phyloP scores from a whole-genome alignment of 495 filamentous ascomycete genomes.

The Penicillium longicatenatum region DNA sequence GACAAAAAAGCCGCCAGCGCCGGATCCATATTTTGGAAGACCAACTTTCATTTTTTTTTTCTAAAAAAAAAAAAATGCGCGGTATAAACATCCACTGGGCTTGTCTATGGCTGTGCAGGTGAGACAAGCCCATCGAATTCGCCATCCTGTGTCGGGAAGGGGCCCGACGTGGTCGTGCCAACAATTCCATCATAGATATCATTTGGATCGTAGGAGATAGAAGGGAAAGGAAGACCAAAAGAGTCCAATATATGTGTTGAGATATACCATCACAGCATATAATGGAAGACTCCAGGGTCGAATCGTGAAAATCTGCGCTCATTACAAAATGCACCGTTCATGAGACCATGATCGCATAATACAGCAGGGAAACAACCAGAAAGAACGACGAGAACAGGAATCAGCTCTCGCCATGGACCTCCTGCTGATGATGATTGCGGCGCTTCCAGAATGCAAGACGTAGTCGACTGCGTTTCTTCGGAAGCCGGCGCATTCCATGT shows the following conservation, averaged over 20 bases:
- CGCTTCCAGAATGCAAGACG: conserved; percentile 51
- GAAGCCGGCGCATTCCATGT: conserved; percentile 28
- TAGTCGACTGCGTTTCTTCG: conserved; percentile 45
- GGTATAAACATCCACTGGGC: conserved; percentile 10
- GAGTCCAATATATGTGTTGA: not conserved
- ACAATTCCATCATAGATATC: conserved; percentile 8
- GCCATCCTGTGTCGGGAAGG: not conserved
- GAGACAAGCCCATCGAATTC: conserved; percentile 1
- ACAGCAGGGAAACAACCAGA: conserved; percentile 13
- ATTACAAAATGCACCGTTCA: conserved; percentile 32
- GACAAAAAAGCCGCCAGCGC: conserved; percentile 8
- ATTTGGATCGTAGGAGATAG: conserved; percentile 7
- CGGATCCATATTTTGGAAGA: conserved; percentile 1
- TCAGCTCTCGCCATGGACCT: conserved; percentile 43
- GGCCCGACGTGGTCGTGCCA: conserved; percentile 1
- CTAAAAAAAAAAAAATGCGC: not conserved
- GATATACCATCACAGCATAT: not conserved
- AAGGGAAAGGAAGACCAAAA: not conserved
- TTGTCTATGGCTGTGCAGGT: not conserved
- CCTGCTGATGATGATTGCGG: conserved; percentile 38
- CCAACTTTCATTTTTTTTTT: not conserved
- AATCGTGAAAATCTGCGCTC: conserved; percentile 32
- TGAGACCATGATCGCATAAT: conserved; percentile 35
- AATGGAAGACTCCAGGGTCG: not conserved
- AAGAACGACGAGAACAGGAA: conserved; percentile 5